Base-by-base conservation (phyloP, 345 rosid genomes). In the Durio zibethinus region DNA sequence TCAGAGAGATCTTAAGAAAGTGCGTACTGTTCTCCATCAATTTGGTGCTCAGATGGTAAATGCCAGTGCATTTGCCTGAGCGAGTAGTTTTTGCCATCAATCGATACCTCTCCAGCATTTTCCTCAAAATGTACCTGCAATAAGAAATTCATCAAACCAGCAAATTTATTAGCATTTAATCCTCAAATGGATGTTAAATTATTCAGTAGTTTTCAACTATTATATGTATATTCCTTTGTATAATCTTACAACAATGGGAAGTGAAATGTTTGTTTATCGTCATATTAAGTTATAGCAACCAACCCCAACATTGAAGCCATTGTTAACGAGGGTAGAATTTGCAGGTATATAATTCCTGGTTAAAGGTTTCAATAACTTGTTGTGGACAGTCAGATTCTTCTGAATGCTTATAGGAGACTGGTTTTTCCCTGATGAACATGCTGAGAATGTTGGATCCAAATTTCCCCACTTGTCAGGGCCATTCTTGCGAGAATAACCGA, bases 51-150 rank as follows among this genome's bases (percentile, higher is more conserved):
- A 5, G 75, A 52, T 20, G 75, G 75, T 33, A 52, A 52, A 72
- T 72, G 75, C 75, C 75, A 72, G 29, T 72, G 75, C 14, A 72
- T 20, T 52, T 72, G 62, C 61, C 6, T 52, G 45, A 72, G 61
- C 6, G 20, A 20, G 11, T 72, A 72, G 75, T 1, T 72, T 72
- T 52, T 72, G 20, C 20, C 61, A 33, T 52, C 45, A 31, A 72
- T 52, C 16, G 20, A 10, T 11, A 72, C 0, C 3, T 72, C 45
- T 31, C 75, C 75, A 33, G 61, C 45, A 72, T 38, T 0, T n/a
- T 33, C 27, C 15, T 72, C 75, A 3, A 68, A 23, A 14, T 12
- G 54, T 10, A 68, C 1, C 72, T 68, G 72, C 54, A 25, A 36
- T 10, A 15, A 0, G 14, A 65, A 29, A 14, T 18, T 36, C 47